Conservation (phyloP, 805 yeast genomes). For the Ogataea corticis region DNA sequence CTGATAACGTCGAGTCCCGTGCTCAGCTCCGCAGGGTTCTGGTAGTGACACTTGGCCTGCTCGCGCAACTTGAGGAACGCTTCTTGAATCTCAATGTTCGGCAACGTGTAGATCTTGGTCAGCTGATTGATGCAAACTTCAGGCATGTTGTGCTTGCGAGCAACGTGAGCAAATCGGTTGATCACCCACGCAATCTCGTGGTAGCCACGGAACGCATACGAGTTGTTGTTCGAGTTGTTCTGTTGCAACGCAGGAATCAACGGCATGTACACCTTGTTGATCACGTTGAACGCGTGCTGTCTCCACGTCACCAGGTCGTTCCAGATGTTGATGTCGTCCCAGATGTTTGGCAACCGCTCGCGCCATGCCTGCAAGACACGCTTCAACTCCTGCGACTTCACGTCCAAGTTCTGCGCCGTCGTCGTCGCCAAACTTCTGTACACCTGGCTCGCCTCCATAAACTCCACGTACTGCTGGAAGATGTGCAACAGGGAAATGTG, state of each 20-base stretch:
- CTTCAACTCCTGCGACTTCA: conserved; percentile 90
- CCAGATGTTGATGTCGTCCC: conserved; percentile 99
- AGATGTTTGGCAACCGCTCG: conserved; percentile 90
- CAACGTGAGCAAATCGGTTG: conserved; percentile 97
- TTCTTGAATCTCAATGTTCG: conserved; percentile 97
- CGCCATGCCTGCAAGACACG: conserved; percentile 97
- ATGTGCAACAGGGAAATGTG: conserved; percentile 89
- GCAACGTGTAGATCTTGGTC: conserved; percentile 90
- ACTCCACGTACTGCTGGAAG: conserved; percentile 96
- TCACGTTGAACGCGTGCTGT: conserved; percentile 96
- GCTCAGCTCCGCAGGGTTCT: conserved; percentile 83
- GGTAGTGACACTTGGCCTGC: conserved; percentile 97
- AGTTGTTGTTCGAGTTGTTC: conserved; percentile 70
- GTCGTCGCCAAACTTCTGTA: conserved; percentile 86
- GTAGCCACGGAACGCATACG: conserved; percentile 95
- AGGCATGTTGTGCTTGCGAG: conserved; percentile 94
- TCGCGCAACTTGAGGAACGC: conserved; percentile 94
- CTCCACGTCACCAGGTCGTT: conserved; percentile 98
- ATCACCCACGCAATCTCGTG: conserved; percentile 99
- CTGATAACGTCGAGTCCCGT: conserved; percentile 97
- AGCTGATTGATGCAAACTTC: conserved; percentile 93
- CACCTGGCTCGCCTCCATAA: conserved; percentile 95
- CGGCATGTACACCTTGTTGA: conserved; percentile 92
- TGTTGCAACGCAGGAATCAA: conserved; percentile 84
- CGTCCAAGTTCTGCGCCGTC: conserved; percentile 87